Evolutionary conservation across 1,139 yeast species (phyloP), one percentile per base, ranked within the genome.

Genomic region (Meyerozyma athensensis): DNA sequence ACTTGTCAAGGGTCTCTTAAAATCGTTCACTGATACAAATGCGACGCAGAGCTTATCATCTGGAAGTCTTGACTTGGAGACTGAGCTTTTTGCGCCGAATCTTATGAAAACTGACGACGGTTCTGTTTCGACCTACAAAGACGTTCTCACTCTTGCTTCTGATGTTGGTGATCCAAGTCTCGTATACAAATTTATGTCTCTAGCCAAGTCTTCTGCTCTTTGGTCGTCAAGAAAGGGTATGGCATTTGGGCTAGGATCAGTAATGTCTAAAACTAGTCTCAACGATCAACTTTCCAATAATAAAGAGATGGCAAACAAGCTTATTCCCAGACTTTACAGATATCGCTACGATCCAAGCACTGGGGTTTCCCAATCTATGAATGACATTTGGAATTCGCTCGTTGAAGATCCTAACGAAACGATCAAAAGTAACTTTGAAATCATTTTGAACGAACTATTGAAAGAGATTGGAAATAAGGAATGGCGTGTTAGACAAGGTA

Each of bases 151-250:
- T 49, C 68, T 92, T 37, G 97, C 97, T 0, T 80, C 94, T 2
- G 97, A 92, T 53, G 94, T 89, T 4, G 97, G 97, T 30, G 97
- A 92, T 58, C 96, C 97, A 16, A 77, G 95, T 52, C 72, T 92
- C 48, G 96, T 92, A 5, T 92, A 92, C 59, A 86, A 89, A 52
- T 92, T 92, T 54, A 87, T 92, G 96, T 81, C 96, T 0, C 64
- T 92, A 40, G 96, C 97, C 0, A 84, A 86, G 44, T 83, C 83
- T 38, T 85, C 96, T 0, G 81, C 95, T 0, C 64, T 90, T 26
- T 92, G 98, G 97, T 79, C 95, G 0, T 86, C 97, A 0, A 72
- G 96, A 54, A 86, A 86, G 47, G 97, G 97, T 37, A 81, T 90
- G 53, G 97, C 97, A 0, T 90, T 86, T 63, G 97, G 97, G 0